Evolutionary conservation across 495 filamentous ascomycete genomes (phyloP).

Genomic region (Penicillium mononematosum): DNA sequence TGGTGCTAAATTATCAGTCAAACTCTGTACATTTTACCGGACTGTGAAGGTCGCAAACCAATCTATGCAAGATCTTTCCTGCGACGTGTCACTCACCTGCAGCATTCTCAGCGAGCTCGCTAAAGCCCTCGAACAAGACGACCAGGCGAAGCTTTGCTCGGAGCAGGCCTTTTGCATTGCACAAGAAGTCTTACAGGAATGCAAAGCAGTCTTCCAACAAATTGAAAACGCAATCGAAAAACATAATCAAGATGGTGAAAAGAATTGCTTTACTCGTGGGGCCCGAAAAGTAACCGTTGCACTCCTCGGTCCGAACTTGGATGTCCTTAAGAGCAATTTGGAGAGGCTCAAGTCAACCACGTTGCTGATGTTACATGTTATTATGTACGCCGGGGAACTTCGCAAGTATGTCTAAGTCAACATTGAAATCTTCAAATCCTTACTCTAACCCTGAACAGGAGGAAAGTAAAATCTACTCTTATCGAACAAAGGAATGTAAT

Average conservation of each 20-base stretch:
- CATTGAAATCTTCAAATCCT: neutral
- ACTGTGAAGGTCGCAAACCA: neutral
- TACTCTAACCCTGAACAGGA: neutral
- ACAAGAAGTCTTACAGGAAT: conserved; percentile 26
- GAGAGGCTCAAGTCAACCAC: conserved; percentile 35
- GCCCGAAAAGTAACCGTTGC: conserved; percentile 22
- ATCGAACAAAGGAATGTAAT: neutral
- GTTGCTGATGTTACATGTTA: conserved; percentile 33
- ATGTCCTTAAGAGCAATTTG: conserved; percentile 28
- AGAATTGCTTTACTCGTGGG: conserved; percentile 3
- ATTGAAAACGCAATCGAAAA: conserved; percentile 13
- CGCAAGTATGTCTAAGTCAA: conserved; percentile 7
- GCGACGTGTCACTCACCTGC: conserved; percentile 8
- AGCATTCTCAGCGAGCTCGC: conserved; percentile 21
- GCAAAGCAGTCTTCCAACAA: conserved; percentile 24
- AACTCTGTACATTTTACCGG: conserved; percentile 3
- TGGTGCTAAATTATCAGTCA: neutral
- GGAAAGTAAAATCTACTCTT: neutral
- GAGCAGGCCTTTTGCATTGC: conserved; percentile 22
- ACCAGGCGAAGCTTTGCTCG: conserved; percentile 18
- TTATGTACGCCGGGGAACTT: conserved; percentile 28
- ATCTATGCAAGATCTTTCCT: neutral
- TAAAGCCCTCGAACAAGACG: conserved; percentile 22
- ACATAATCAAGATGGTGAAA: neutral
- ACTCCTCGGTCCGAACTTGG: conserved; percentile 22